These are phyloP conservation scores for Biscogniauxia mediterranea DNA, from an alignment of 2,329 filamentous ascomycete genomes.

Conservation along the genomic window DNA sequence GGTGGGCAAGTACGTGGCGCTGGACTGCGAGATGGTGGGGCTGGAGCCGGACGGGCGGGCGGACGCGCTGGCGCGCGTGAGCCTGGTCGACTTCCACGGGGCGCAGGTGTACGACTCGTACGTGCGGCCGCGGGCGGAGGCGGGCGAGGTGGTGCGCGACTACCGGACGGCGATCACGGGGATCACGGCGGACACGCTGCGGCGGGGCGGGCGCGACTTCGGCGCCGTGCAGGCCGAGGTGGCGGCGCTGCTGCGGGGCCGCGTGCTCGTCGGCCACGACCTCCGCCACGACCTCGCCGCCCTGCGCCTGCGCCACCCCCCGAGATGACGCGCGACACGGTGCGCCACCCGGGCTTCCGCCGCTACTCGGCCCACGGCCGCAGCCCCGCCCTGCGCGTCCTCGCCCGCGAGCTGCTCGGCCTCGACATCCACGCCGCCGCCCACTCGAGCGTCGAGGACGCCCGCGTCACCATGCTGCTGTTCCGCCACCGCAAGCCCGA, in stretches of 20 bases:
- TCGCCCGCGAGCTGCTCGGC: conserved; percentile 57
- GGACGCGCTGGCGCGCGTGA: conserved; percentile 81
- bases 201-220: conserved; percentile 64
- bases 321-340: conserved; percentile 63
- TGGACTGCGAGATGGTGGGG: conserved; percentile 99
- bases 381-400: conserved; percentile 64
- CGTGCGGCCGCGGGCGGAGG: conserved; percentile 73
- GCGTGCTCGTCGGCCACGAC: conserved; percentile 70
- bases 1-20: conserved; percentile 83
- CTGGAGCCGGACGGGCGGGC: conserved; percentile 68
- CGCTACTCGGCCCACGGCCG: conserved; percentile 61
- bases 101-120: conserved; percentile 92
- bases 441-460: conserved; percentile 70
- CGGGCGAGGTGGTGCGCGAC: conserved; percentile 76
- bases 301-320: conserved; percentile 46
- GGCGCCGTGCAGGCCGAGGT: conserved; percentile 75
- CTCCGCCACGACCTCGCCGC: conserved; percentile 70
- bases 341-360: conserved; percentile 71
- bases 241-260: conserved; percentile 59
- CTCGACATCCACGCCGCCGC: conserved; percentile 62
- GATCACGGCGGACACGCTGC: conserved; percentile 72
- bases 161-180: conserved; percentile 89
- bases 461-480: conserved; percentile 83
- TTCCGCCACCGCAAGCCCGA: conserved; percentile 79
- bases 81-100: conserved; percentile 90